phyloP scores from a whole-genome alignment of 345 rosid genomes.

The Pelargonium nanum region DNA sequence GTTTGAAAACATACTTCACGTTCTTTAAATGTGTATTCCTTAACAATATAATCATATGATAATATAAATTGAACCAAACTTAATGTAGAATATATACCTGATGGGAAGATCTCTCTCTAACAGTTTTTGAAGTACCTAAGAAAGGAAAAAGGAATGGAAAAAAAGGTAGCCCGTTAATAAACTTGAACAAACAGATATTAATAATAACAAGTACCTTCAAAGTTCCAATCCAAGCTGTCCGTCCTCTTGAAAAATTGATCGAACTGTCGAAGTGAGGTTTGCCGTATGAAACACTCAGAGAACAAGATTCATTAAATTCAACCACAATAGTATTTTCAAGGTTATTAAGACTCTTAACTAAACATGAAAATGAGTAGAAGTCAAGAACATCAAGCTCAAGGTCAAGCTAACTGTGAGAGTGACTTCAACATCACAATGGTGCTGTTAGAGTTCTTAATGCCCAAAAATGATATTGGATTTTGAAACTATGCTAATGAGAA shows the following conservation, averaged over 20 bases:
- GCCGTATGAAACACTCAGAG: conserved; percentile 64
- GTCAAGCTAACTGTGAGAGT: too few species aligned
- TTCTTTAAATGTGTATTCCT: too few species aligned
- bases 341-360: too few species aligned
- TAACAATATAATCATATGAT: neutral
- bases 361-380: too few species aligned
- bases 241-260: conserved; percentile 68
- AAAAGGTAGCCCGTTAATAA: neutral
- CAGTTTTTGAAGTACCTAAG: conserved; percentile 51
- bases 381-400: too few species aligned
- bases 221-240: conserved; percentile 70
- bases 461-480: too few species aligned
- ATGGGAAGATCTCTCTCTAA: conserved; percentile 41
- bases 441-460: too few species aligned
- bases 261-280: conserved; percentile 76
- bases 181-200: conserved; percentile 1
- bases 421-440: too few species aligned
- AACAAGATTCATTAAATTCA: too few species aligned
- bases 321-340: too few species aligned
- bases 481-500: too few species aligned
- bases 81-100: conserved; percentile 25
- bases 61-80: neutral
- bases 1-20: too few species aligned
- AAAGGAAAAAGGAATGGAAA: conserved; percentile 1
- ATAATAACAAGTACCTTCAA: conserved; percentile 37